These are phyloP conservation scores for Plasmodium cynomolgi DNA, from an alignment of 169 alveolate genomes.

Conservation along the genomic window DNA sequence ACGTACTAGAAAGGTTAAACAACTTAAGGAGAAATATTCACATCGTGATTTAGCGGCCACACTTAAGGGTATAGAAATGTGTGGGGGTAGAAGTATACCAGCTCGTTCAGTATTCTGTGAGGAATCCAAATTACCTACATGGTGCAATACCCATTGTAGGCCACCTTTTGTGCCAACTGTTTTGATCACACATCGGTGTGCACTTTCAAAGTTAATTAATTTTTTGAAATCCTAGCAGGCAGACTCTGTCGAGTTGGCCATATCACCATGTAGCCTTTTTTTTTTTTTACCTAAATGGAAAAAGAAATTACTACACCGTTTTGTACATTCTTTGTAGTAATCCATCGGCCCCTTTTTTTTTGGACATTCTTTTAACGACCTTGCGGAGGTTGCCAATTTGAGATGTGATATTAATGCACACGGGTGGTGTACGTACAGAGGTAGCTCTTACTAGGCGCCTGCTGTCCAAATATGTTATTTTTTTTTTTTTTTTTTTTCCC, in stretches of 20 bases:
- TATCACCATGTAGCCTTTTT: background rate
- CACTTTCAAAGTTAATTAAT: background rate
- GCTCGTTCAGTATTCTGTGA: background rate
- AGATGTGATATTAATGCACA: background rate
- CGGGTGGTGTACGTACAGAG: background rate
- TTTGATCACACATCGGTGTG: background rate
- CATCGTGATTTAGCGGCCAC: background rate
- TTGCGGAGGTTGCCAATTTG: no score
- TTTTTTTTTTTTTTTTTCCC: background rate
- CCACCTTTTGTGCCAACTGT: background rate
- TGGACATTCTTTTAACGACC: background rate
- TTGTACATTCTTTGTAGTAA: background rate
- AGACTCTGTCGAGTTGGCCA: background rate
- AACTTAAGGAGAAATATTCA: conserved; percentile 18
- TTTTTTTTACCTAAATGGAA: background rate
- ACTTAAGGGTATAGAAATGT: background rate
- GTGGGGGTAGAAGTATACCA: background rate
- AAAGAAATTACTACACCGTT: background rate
- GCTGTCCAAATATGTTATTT: background rate
- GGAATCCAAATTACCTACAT: background rate
- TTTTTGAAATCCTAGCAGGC: background rate
- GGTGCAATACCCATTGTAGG: background rate
- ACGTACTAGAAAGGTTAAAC: conserved; percentile 37
- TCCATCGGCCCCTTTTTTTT: background rate
- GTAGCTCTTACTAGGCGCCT: background rate